phyloP scores from a whole-genome alignment of 371 early-diverging fungal species.

The Mucor irregularis region DNA sequence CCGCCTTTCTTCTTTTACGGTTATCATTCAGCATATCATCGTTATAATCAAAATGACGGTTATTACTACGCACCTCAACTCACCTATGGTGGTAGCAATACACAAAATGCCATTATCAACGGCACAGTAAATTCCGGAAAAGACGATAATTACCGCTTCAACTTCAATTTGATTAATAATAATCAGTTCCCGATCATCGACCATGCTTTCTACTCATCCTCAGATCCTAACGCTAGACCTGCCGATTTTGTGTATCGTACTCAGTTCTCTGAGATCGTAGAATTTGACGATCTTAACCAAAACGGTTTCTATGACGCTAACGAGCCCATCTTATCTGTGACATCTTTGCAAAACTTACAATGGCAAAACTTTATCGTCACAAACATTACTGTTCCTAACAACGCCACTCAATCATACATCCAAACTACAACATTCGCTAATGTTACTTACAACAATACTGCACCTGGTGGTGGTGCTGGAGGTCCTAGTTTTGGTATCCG shows the following conservation, averaged over 20 bases:
- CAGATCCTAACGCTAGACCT: slow-evolving; percentile 33
- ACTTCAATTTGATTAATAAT: slow-evolving; percentile 34
- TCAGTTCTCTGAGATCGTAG: slow-evolving; percentile 36
- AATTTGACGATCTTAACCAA: slow-evolving; percentile 45
- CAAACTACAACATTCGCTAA: slow-evolving; percentile 33
- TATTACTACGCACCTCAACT: slow-evolving; percentile 52
- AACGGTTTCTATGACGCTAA: slow-evolving; percentile 44
- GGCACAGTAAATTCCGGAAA: slow-evolving; percentile 39
- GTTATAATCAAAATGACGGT: slow-evolving; percentile 41
- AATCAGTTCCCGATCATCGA: slow-evolving; percentile 36
- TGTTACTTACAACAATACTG: slow-evolving; percentile 26
- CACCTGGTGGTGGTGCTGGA: neutral
- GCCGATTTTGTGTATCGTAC: slow-evolving; percentile 45
- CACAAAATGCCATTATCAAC: slow-evolving; percentile 34
- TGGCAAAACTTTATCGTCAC: slow-evolving; percentile 40
- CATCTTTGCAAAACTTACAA: slow-evolving; percentile 24
- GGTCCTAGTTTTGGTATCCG: slow-evolving; percentile 22
- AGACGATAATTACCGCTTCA: slow-evolving; percentile 36
- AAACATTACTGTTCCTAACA: slow-evolving; percentile 35
- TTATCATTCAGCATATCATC: slow-evolving; percentile 35
- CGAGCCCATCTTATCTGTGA: slow-evolving; percentile 29
- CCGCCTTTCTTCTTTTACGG: slow-evolving; percentile 41
- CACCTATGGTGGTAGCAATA: slow-evolving; percentile 23
- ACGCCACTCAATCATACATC: slow-evolving; percentile 27
- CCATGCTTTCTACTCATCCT: slow-evolving; percentile 41